Conservation (phyloP, 495 filamentous ascomycete species). For the Bombardia bombarda region DNA sequence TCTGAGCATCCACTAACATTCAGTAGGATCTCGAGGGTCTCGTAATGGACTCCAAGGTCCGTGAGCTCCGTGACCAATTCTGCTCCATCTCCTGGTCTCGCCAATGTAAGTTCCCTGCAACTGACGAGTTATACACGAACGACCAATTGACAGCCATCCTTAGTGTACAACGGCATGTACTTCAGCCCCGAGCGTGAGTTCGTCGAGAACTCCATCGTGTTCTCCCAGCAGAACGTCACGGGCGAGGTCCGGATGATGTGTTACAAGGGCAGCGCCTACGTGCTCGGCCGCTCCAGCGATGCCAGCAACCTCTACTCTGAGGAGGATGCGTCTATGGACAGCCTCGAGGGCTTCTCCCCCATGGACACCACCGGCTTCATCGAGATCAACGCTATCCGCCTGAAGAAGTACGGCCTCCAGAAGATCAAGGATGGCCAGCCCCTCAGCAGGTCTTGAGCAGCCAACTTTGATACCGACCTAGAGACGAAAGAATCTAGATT, state of each 20-base stretch:
- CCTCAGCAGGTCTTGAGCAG: slow-evolving; percentile 24
- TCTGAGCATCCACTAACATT: not conserved
- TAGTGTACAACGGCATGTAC: slow-evolving; percentile 70
- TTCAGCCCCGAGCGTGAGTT: slow-evolving; percentile 74
- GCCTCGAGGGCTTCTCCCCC: slow-evolving; percentile 71
- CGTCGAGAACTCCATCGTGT: slow-evolving; percentile 58
- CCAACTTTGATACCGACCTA: no score
- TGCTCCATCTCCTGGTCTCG: slow-evolving; percentile 69
- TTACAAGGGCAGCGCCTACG: slow-evolving; percentile 69
- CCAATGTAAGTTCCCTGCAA: slow-evolving; percentile 71
- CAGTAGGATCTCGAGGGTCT: slow-evolving; percentile 74
- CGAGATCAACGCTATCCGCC: slow-evolving; percentile 54
- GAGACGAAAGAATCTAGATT: no score
- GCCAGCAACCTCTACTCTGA: slow-evolving; percentile 82
- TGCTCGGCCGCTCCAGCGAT: slow-evolving; percentile 67
- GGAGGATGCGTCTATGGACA: slow-evolving; percentile 80
- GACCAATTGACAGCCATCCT: not conserved
- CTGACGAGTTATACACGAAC: slow-evolving; percentile 35
- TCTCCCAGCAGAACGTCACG: slow-evolving; percentile 55
- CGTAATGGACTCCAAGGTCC: slow-evolving; percentile 76
- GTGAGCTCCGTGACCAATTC: slow-evolving; percentile 76
- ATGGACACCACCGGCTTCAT: slow-evolving; percentile 19
- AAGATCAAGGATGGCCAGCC: slow-evolving; percentile 56
- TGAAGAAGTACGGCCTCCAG: slow-evolving; percentile 79
- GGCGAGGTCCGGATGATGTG: slow-evolving; percentile 60